Evolutionary conservation across 2,329 filamentous ascomycete species (phyloP).

Genomic region (Stemphylium vesicarium): DNA sequence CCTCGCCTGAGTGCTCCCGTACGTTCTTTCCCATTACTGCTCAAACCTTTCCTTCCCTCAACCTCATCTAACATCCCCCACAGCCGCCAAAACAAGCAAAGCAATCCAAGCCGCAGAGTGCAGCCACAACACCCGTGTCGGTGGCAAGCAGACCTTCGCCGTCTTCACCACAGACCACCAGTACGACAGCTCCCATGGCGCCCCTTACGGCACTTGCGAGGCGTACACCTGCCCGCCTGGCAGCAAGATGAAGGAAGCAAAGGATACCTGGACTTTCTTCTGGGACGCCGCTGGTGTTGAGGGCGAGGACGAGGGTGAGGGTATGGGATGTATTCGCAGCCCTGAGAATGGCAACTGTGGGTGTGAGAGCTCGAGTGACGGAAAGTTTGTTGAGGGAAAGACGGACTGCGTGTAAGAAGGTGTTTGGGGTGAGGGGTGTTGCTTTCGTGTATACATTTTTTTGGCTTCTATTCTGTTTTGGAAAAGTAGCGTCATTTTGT

Average conservation of each 20-base stretch:
- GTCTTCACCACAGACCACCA: constrained; percentile 55
- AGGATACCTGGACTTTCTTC: constrained; percentile 33
- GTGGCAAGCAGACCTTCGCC: constrained; percentile 48
- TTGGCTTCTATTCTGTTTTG: no score
- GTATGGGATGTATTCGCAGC: constrained; percentile 37
- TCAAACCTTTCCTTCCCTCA: no score
- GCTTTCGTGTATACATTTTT: no score
- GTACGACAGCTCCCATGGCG: constrained; percentile 53
- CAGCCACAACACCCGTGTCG: constrained; percentile 50
- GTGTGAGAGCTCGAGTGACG: constrained; percentile 33
- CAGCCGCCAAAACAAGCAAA: constrained; percentile 40
- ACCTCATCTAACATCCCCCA: background rate
- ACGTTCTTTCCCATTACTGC: background rate
- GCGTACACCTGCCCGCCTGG: constrained; percentile 33
- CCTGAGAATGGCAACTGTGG: constrained; percentile 32
- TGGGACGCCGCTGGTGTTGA: constrained; percentile 27
- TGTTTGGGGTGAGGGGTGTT: no score
- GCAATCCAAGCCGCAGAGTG: constrained; percentile 54
- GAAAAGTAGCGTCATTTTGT: no score
- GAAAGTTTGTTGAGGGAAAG: constrained; percentile 29
- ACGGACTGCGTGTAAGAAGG: constrained; percentile 9
- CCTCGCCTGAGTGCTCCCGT: constrained; percentile 33
- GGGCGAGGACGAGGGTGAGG: constrained; percentile 28
- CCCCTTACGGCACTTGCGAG: constrained; percentile 56
- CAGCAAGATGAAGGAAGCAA: constrained; percentile 17